A percentile compares a stretch with the other conserved stretches of the same genome.
Conservation (phyloP, 306 rosid genomes). For the Citrullus colocynthis region DNA sequence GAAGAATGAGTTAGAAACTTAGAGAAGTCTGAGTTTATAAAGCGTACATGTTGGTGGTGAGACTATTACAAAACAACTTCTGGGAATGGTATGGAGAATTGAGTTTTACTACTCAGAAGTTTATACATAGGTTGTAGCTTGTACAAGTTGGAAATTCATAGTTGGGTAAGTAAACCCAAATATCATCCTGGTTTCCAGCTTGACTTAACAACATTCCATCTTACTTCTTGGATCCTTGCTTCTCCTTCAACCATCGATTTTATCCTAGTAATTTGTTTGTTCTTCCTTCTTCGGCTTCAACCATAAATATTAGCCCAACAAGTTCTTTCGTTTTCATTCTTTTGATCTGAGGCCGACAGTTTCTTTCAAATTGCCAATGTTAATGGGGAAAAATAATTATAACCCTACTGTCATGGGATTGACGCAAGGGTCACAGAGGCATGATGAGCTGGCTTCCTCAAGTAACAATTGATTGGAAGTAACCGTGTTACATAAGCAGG, state of each 20-base stretch:
- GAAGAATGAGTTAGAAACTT: neutral
- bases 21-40: neutral
- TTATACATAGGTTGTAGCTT: neutral
- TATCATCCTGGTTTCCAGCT: neutral
- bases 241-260: neutral
- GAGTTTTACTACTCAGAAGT: neutral
- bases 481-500: neutral
- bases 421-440: neutral
- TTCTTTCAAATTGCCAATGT: neutral
- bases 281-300: neutral
- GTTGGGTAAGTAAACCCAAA: neutral
- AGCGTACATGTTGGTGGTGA: neutral
- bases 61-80: neutral
- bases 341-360: neutral
- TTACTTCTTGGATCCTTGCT: neutral
- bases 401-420: neutral
- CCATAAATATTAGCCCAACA: neutral
- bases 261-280: neutral
- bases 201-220: neutral
- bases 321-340: neutral
- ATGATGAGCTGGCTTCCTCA: neutral
- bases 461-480: neutral
- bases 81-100: neutral
- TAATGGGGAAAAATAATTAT: neutral
- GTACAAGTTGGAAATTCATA: neutral